These are phyloP conservation scores for Solanum virginianum DNA, from an alignment of 257 asterid genomes.

Conservation along the genomic window DNA sequence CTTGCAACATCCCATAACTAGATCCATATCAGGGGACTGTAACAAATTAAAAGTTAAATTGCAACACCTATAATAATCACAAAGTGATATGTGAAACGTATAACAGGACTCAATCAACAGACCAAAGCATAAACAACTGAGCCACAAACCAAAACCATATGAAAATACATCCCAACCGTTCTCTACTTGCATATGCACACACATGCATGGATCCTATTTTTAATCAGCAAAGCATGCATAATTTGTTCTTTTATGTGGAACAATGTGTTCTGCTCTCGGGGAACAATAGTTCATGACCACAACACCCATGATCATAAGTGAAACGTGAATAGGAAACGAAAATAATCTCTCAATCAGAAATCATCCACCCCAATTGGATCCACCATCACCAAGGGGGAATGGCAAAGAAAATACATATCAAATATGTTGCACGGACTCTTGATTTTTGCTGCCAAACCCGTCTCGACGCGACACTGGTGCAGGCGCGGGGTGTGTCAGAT, in stretches of 20 bases:
- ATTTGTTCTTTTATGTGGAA: neutral
- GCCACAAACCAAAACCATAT: neutral
- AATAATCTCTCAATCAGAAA: neutral
- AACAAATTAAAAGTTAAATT: neutral
- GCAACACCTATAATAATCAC: neutral
- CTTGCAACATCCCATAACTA: neutral
- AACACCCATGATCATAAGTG: neutral
- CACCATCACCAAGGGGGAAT: neutral
- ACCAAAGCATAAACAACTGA: neutral
- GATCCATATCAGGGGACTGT: neutral
- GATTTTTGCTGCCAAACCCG: no score
- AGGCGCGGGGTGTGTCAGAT: no score
- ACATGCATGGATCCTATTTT: neutral
- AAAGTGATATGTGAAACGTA: neutral
- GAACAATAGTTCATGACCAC: neutral
- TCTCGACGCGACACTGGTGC: no score
- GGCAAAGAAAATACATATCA: neutral
- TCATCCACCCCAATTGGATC: neutral
- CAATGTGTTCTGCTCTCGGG: neutral
- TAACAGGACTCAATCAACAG: neutral
- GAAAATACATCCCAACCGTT: neutral
- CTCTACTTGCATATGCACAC: neutral
- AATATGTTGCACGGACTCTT: no score
- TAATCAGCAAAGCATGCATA: neutral
- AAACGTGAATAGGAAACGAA: neutral